Base-by-base conservation (phyloP, 163 green algal genomes). In the Volvox carteri region DNA sequence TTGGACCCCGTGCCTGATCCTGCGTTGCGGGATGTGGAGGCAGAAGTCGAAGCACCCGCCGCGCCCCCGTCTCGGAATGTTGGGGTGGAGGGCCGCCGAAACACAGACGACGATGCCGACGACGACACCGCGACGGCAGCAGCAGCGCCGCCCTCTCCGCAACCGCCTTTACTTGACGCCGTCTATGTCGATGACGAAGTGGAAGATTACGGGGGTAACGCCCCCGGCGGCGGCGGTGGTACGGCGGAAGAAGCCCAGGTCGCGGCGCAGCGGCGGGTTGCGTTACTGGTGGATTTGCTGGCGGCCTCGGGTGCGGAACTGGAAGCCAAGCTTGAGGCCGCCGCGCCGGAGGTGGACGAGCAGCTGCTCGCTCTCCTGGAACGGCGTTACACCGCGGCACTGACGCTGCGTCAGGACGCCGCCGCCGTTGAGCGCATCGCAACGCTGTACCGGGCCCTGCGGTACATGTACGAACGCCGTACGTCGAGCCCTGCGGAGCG, bases 341-440 rank as follows among this genome's bases (percentile, higher is more conserved):
- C 65, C 5, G 81, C 48, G 83, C 90, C 90, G 50, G 60, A 92
- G 23, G 90, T 92, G 52, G 88, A 94, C n/a, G 85, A 44, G 8
- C 78, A 86, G 33, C 81, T 93, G 62, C 75, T 95, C 33, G 54
- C 86, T 62, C 79, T 94, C 84, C 87, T 93, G 83, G 75, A 91
- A 21, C 42, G 44, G 50, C 89, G 91, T 70, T 92, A 93, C 72
- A 60, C 85, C 1, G 56, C 80, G 23, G 78, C 76, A 1, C 21
- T 65, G 37, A 54, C 84, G 37, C 9, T 93, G 91, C 62, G 89
- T 30, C 56, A 77, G 56, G 60, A 76, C 3, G 9, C 46, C 9
- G 37, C 54, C 12, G 3, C 18, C 12, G 5, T 54, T 21, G 50
- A 91, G 80, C 75, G 60, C 2, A 62, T 94, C 44, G 78, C 76